These are phyloP conservation scores for Conticribra weissflogii DNA, from an alignment of 108 stramenopile species.

Conservation along the genomic window DNA sequence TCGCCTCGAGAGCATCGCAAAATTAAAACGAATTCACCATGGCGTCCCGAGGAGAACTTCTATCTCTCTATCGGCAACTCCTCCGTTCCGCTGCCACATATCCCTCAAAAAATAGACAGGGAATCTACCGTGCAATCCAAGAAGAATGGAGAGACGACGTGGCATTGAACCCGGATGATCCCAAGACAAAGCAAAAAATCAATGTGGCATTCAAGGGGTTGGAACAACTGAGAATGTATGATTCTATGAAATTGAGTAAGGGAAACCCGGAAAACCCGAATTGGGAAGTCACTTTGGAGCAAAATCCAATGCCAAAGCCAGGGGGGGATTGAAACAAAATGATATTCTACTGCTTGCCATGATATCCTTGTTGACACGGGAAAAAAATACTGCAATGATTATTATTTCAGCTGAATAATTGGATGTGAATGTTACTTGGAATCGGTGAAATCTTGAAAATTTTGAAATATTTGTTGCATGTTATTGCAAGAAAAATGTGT, in stretches of 20 bases:
- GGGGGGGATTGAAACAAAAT: too few species aligned
- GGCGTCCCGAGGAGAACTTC: constrained; percentile 50
- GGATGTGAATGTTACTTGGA: too few species aligned
- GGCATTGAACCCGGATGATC: constrained; percentile 51
- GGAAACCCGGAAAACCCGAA: constrained; percentile 57
- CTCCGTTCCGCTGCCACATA: constrained; percentile 72
- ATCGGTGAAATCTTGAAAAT: too few species aligned
- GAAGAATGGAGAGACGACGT: constrained; percentile 79
- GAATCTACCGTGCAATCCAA: constrained; percentile 77
- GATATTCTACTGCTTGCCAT: too few species aligned
- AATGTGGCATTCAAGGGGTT: constrained; percentile 81
- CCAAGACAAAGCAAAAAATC: constrained; percentile 65
- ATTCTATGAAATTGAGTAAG: constrained; percentile 46
- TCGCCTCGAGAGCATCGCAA: not conserved
- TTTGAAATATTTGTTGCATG: too few species aligned
- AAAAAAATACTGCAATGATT: too few species aligned
- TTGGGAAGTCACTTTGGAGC: constrained; percentile 79
- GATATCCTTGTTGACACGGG: too few species aligned
- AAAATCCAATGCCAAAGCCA: constrained; percentile 88
- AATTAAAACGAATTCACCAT: constrained; percentile 4
- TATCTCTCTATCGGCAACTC: constrained; percentile 70
- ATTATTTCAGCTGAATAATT: too few species aligned
- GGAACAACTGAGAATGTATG: constrained; percentile 76
- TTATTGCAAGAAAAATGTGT: too few species aligned
- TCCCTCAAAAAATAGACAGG: constrained; percentile 75